Evolutionary conservation across 345 rosid species (phyloP).

Genomic region (Turritis glabra): DNA sequence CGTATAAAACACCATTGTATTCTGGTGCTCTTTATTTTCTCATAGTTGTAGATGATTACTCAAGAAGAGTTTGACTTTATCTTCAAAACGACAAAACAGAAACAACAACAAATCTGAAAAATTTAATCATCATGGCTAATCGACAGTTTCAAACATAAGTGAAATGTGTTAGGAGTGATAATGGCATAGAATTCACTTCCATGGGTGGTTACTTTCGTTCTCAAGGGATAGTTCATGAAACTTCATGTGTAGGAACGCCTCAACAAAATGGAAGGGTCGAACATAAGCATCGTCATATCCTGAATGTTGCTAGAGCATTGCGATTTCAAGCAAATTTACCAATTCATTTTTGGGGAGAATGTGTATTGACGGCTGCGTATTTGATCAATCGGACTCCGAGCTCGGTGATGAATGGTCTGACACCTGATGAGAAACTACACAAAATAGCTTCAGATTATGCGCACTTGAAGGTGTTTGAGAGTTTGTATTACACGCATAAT

Average conservation of each 20-base stretch:
- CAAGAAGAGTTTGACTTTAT: background rate
- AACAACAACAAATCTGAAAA: background rate
- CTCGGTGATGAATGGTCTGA: accelerated
- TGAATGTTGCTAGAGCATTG: background rate
- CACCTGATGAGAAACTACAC: background rate
- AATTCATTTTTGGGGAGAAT: background rate
- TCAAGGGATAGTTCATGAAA: background rate
- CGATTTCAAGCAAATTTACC: background rate
- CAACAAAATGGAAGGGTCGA: background rate
- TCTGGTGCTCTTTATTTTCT: background rate
- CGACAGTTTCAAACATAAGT: background rate
- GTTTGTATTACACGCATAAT: background rate
- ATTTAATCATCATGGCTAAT: background rate
- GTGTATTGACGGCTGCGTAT: background rate
- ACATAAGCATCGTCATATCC: background rate
- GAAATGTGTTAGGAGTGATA: background rate
- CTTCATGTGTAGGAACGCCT: background rate
- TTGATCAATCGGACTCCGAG: background rate
- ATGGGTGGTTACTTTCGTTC: accelerated
- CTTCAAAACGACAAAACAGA: background rate
- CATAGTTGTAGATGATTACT: background rate
- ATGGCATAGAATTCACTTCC: background rate
- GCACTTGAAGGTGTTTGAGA: background rate
- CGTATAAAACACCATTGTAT: background rate
- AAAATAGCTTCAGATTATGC: background rate